These are phyloP conservation scores for Takakia lepidozioides DNA, from an alignment of 225 moss, liverwort and hornwort genomes.

Conservation along the genomic window DNA sequence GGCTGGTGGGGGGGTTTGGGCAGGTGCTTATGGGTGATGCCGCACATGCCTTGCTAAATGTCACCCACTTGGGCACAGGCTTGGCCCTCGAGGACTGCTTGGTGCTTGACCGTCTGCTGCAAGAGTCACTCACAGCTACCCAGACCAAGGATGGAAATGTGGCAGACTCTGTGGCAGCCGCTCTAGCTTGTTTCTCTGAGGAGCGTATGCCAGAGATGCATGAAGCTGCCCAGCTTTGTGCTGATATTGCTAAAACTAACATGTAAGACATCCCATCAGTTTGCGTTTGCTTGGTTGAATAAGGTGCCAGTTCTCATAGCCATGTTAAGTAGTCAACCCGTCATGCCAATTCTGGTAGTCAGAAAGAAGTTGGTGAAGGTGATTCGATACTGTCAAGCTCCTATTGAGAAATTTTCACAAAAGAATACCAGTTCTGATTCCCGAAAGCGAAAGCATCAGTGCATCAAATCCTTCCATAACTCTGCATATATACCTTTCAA, in stretches of 20 bases:
- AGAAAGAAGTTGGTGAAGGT: too few species aligned
- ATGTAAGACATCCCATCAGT: too few species aligned
- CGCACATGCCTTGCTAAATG: slow-evolving; percentile 51
- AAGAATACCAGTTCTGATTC: too few species aligned
- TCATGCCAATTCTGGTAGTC: too few species aligned
- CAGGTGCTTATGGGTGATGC: slow-evolving; percentile 56
- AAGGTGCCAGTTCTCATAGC: too few species aligned
- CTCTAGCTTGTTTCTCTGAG: slow-evolving; percentile 29
- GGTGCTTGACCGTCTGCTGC: slow-evolving; percentile 36
- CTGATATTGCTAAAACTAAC: slow-evolving; percentile 42
- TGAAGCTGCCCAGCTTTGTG: slow-evolving; percentile 46
- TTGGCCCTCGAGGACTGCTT: slow-evolving; percentile 55
- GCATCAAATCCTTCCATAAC: too few species aligned
- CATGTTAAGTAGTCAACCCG: too few species aligned
- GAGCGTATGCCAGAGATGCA: slow-evolving; percentile 56
- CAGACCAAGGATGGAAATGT: slow-evolving; percentile 5
- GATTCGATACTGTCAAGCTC: too few species aligned
- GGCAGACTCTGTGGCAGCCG: slow-evolving; percentile 15
- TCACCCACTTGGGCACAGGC: slow-evolving; percentile 57
- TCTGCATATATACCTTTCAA: too few species aligned
- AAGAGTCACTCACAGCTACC: slow-evolving; percentile 19
- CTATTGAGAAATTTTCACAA: too few species aligned
- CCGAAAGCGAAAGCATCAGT: too few species aligned
- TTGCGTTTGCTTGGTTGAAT: too few species aligned
- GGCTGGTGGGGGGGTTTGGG: slow-evolving; percentile 1